Conservation (phyloP, 495 filamentous ascomycete species). For the Tuber indicum region DNA sequence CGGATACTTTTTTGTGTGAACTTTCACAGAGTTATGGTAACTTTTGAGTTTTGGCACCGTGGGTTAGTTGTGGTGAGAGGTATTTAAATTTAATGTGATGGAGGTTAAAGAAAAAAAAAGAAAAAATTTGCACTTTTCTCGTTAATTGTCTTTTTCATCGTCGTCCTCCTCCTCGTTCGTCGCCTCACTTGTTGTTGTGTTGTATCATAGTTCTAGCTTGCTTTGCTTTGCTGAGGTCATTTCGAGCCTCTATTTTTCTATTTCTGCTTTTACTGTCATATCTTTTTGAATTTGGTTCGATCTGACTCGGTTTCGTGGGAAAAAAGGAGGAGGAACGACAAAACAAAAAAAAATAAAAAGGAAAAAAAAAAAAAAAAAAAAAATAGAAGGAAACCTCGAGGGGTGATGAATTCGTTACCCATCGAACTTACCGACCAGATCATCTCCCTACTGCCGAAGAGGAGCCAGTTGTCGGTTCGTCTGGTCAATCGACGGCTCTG, state of each 20-base stretch:
- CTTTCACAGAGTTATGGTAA: too few species aligned
- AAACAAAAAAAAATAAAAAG: too few species aligned
- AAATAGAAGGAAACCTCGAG: neutral
- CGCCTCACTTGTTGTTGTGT: neutral
- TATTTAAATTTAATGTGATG: neutral
- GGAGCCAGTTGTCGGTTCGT: too few species aligned
- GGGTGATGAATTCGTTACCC: constrained; percentile 17
- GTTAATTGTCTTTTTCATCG: neutral
- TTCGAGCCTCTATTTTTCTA: neutral
- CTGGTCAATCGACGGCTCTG: too few species aligned
- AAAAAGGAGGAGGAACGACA: too few species aligned
- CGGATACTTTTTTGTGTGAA: too few species aligned
- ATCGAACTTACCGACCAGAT: constrained; percentile 25
- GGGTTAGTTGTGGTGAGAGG: too few species aligned
- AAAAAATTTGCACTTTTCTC: neutral
- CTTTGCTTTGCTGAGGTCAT: neutral
- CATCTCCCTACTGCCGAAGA: constrained; percentile 15
- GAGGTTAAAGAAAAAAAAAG: too few species aligned
- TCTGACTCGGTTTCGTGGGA: neutral
- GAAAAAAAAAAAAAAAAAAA: neutral
- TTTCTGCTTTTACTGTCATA: neutral
- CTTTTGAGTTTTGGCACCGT: too few species aligned
- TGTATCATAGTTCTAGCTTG: too few species aligned
- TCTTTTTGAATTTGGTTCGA: too few species aligned
- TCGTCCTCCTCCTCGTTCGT: neutral